Base-by-base conservation (phyloP, 2,329 filamentous ascomycete species). In the Colletotrichum navitas region DNA sequence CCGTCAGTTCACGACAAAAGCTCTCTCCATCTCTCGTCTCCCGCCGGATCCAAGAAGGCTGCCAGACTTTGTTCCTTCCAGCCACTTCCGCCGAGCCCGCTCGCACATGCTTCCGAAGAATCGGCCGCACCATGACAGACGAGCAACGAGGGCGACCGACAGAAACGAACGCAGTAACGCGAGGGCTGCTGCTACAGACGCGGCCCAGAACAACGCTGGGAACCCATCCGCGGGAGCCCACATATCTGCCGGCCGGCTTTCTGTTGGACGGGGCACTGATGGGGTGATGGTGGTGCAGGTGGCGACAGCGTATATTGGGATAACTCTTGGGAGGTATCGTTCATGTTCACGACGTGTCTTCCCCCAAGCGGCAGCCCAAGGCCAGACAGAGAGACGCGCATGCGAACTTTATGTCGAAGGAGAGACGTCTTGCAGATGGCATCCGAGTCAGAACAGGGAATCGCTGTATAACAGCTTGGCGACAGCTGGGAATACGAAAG, bases 271-370 rank as follows among this genome's bases (percentile, higher is more conserved):
- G 32, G 10, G 3, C 54, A 52, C 54, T 59, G 60, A 34, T n/a
- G 32, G 29, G 66, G 54, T 10, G 10, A 55, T 66, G 61, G 52
- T 64, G 59, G 45, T 59, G 60, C 51, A 64, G 41, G 66, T 68
- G 66, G 66, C 61, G 52, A 65, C 61, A 21, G 1, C 36, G 66
- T 41, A 34, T 41, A 49, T 58, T 34, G 60, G 45, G 21, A 43
- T 59, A 43, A 43, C 52, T 54, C 65, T 64, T 52, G 54, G 43
- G 29, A 54, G 43, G 66, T 65, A 68, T 52, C 61, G 21, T 26
- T 45, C 36, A 45, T 34, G 60, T 68, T 49, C 60, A 63, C 41
- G 29, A 21, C 18, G 24, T 45, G 21, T 29, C 29, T 4, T 29
- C 29, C 29, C 29, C 29, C n/a, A n/a, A n/a, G n/a, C n/a, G n/a